phyloP scores from a whole-genome alignment of 352 stramenopile genomes.

The Phytopythium ostracodes region DNA sequence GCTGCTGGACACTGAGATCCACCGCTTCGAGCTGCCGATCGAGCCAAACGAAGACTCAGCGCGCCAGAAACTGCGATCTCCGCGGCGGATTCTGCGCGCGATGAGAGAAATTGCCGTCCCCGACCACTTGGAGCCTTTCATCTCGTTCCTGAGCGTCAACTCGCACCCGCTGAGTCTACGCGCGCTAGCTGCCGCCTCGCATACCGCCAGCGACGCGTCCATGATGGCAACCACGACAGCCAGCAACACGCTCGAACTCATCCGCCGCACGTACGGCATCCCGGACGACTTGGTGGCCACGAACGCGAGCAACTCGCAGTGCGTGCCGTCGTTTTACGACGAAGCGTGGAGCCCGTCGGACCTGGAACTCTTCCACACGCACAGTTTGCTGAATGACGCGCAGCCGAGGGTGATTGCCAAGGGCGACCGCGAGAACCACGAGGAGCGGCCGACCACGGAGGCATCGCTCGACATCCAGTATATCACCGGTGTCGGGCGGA shows the following conservation, averaged over 20 bases:
- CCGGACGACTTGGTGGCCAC: conserved; percentile 60
- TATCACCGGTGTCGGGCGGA: conserved; percentile 77
- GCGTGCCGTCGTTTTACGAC: conserved; percentile 73
- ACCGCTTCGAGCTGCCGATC: conserved; percentile 28
- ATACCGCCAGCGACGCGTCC: conserved; percentile 4
- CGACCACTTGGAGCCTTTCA: conserved; percentile 25
- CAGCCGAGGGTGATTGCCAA: conserved; percentile 54
- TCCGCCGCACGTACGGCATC: conserved; percentile 66
- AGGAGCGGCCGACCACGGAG: conserved; percentile 47
- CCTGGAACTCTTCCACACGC: conserved; percentile 48
- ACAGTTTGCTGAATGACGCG: conserved; percentile 41
- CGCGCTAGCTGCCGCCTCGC: conserved; percentile 28
- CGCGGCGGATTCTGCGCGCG: conserved; percentile 39
- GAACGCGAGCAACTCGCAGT: conserved; percentile 58
- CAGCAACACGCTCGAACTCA: conserved; percentile 29
- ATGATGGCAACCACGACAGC: not conserved
- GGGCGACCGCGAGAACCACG: conserved; percentile 40
- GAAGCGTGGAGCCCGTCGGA: conserved; percentile 60
- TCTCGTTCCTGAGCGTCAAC: conserved; percentile 73
- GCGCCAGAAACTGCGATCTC: conserved; percentile 3
- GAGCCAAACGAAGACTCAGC: not conserved
- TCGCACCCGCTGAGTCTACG: conserved; percentile 54
- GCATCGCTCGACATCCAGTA: conserved; percentile 90
- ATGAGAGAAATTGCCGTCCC: conserved; percentile 29
- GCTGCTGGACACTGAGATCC: conserved; percentile 46